These are phyloP conservation scores for Casaregolazyma suthepensis DNA, from an alignment of 1,139 yeast species.

Conservation along the genomic window DNA sequence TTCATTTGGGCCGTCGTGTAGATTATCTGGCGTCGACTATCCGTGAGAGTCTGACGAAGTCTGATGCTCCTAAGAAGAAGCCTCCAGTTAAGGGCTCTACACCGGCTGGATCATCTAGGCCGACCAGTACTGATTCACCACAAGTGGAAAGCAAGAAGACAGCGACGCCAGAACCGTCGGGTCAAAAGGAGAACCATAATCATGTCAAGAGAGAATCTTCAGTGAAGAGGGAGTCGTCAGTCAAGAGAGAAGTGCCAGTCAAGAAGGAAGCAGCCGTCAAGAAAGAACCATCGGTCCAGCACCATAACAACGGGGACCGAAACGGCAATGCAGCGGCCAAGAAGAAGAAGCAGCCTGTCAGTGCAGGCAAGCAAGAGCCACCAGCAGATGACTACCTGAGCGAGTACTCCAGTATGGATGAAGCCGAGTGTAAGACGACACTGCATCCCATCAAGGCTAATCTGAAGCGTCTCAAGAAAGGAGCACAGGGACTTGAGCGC, in stretches of 20 bases:
- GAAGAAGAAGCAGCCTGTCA: slow-evolving; percentile 18
- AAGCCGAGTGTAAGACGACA: slow-evolving; percentile 54
- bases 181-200: not conserved
- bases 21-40: slow-evolving; percentile 76
- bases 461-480: slow-evolving; percentile 66
- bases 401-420: slow-evolving; percentile 83
- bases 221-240: not conserved
- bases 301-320: not conserved
- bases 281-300: slow-evolving; percentile 1
- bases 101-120: not conserved
- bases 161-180: not conserved
- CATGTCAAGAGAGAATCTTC: not conserved
- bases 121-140: slow-evolving; percentile 6
- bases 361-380: slow-evolving; percentile 5
- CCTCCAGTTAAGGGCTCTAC: not conserved
- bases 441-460: slow-evolving; percentile 73
- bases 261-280: slow-evolving; percentile 8
- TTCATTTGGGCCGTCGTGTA: slow-evolving; percentile 88
- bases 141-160: slow-evolving; percentile 8
- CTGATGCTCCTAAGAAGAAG: slow-evolving; percentile 14
- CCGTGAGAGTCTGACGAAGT: slow-evolving; percentile 32
- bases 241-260: not conserved
- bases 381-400: slow-evolving; percentile 38
- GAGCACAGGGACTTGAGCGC: slow-evolving; percentile 75
- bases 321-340: slow-evolving; percentile 7